Conservation (phyloP, 192 early-diverging fungal species). For the Backusella mclennaniae region DNA sequence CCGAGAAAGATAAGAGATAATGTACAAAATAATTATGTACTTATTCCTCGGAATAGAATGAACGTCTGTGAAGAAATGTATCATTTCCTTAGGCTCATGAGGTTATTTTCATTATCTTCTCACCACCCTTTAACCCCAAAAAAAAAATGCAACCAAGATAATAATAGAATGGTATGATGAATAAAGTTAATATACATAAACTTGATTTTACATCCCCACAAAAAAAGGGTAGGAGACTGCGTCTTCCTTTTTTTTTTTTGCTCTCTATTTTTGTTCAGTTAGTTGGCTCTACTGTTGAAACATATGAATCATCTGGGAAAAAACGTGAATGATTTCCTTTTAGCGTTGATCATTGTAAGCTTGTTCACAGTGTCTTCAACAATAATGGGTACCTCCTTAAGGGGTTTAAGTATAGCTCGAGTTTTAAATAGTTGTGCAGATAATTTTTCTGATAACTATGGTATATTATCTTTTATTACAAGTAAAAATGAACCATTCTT, state of each 20-base stretch:
- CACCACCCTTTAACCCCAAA: too few species aligned
- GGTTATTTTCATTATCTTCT: too few species aligned
- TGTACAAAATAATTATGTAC: background rate
- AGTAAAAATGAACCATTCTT: background rate
- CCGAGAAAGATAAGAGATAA: background rate
- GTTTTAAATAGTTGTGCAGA: background rate
- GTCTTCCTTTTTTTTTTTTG: background rate
- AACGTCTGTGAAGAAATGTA: background rate
- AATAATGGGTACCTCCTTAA: background rate
- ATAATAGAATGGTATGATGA: too few species aligned
- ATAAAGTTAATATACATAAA: background rate
- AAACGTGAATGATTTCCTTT: conserved; percentile 1
- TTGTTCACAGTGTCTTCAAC: background rate
- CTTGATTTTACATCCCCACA: background rate
- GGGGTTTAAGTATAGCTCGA: background rate
- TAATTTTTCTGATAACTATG: background rate
- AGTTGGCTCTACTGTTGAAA: background rate
- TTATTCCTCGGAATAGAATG: background rate
- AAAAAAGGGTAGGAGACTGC: background rate
- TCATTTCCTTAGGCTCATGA: too few species aligned
- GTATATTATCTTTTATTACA: background rate
- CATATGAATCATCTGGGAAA: background rate
- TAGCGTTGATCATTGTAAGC: background rate
- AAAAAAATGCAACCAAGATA: too few species aligned
- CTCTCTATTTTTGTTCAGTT: background rate